phyloP scores from a whole-genome alignment of 306 rosid species.

The Hylodesmum podocarpum region DNA sequence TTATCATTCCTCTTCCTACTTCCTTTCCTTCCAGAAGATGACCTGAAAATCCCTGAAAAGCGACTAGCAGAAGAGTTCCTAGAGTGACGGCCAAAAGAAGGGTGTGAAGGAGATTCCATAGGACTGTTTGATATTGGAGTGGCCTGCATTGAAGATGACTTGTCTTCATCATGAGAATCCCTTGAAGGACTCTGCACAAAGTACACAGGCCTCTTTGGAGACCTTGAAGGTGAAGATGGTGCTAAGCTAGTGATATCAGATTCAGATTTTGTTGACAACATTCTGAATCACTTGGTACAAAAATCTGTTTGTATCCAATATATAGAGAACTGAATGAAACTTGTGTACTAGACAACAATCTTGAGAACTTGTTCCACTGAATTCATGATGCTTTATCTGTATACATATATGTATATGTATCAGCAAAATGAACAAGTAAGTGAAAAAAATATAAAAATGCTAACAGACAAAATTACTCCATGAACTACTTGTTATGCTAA shows the following conservation, averaged over 20 bases:
- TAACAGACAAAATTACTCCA: no score
- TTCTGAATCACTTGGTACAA: neutral
- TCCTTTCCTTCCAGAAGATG: constrained; percentile 82
- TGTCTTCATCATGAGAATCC: constrained; percentile 93
- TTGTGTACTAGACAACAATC: no score
- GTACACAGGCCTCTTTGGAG: constrained; percentile 75
- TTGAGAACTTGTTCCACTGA: no score
- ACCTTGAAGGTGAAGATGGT: constrained; percentile 91
- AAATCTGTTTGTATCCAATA: no score
- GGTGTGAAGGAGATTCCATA: constrained; percentile 93
- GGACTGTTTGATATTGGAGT: constrained; percentile 95
- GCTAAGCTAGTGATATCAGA: constrained; percentile 92
- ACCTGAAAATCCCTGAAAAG: constrained; percentile 88
- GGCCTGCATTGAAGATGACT: constrained; percentile 83
- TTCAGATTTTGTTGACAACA: constrained; percentile 79
- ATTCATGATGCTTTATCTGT: no score
- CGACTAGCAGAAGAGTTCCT: constrained; percentile 88
- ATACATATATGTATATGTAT: no score
- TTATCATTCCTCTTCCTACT: constrained; percentile 73
- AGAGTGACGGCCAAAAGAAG: constrained; percentile 89
- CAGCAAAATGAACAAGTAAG: no score
- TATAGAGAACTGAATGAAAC: no score
- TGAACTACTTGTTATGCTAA: no score
- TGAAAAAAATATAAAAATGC: no score
- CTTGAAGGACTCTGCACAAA: constrained; percentile 95